phyloP scores from a whole-genome alignment of 768 basidiomycete genomes.

The Pleurotus tuber-regium region DNA sequence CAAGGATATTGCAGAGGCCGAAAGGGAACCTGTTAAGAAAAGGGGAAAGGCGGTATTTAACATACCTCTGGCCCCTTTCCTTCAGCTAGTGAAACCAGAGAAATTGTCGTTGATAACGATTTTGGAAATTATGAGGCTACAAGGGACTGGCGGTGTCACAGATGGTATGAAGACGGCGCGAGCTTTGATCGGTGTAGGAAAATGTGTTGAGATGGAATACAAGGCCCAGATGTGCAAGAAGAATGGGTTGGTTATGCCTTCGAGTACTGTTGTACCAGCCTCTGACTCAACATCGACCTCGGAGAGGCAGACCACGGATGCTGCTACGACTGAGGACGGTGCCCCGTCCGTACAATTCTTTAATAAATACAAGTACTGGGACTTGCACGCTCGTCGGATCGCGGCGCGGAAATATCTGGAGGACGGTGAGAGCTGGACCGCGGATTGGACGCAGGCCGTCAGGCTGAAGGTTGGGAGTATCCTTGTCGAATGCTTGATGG shows the following conservation, averaged over 20 bases:
- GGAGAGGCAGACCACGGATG: not conserved
- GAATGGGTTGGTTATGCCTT: constrained; percentile 53
- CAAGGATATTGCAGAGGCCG: constrained; percentile 36
- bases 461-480: constrained; percentile 80
- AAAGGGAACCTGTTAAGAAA: constrained; percentile 16
- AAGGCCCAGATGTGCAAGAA: constrained; percentile 76
- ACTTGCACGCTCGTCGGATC: constrained; percentile 62
- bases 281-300: constrained; percentile 13
- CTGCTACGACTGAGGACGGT: constrained; percentile 20
- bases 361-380: constrained; percentile 55
- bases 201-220: constrained; percentile 87
- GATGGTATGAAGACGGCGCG: constrained; percentile 90
- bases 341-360: constrained; percentile 35
- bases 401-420: constrained; percentile 62
- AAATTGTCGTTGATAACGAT: constrained; percentile 88
- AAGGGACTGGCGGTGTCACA: constrained; percentile 70
- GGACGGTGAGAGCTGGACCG: constrained; percentile 70
- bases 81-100: constrained; percentile 70
- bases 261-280: constrained; percentile 18
- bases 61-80: constrained; percentile 57
- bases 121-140: constrained; percentile 81
- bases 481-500: constrained; percentile 81
- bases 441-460: constrained; percentile 78
- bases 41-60: not conserved
- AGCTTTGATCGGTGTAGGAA: constrained; percentile 76